phyloP scores from a whole-genome alignment of 257 asterid species.

The Solanum tacnaense region DNA sequence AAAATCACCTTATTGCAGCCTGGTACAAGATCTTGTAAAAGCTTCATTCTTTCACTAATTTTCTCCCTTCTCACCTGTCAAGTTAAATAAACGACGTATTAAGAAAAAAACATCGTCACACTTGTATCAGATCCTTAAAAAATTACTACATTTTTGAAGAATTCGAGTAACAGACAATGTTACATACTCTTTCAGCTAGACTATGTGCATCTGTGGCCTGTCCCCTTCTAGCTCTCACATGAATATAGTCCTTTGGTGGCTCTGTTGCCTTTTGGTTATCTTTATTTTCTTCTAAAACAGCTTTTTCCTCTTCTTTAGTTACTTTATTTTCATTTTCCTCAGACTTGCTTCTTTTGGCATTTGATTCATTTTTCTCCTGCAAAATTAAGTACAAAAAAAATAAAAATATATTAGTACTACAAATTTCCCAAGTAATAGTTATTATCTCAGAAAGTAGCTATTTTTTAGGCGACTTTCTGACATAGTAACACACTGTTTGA shows the following conservation, averaged over 20 bases:
- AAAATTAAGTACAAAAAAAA: not conserved
- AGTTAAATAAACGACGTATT: not conserved
- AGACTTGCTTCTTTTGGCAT: conserved; percentile 50
- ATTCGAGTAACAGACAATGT: not conserved
- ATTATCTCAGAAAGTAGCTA: not conserved
- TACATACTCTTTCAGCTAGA: conserved; percentile 81
- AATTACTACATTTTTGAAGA: not conserved
- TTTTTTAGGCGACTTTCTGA: not conserved
- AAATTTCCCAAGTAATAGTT: not conserved
- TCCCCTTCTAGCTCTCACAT: conserved; percentile 94
- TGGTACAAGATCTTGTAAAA: conserved; percentile 84
- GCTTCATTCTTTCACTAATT: conserved; percentile 87
- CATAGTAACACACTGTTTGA: not conserved
- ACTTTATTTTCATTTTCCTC: conserved; percentile 22
- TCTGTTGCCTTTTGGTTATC: conserved; percentile 31
- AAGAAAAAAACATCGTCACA: not conserved
- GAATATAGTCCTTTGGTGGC: conserved; percentile 79
- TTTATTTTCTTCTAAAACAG: conserved; percentile 3
- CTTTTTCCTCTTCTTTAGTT: conserved; percentile 14
- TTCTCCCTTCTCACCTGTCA: conserved; percentile 80
- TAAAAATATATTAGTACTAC: not conserved
- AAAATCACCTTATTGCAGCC: conserved; percentile 84
- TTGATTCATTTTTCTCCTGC: conserved; percentile 54
- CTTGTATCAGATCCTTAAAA: not conserved
- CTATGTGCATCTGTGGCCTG: conserved; percentile 96